Percentiles rank a stretch among this genome's conserved stretches.
These are phyloP conservation scores for Dioscorea cayenensis DNA, from an alignment of 116 monocot species.

Conservation along the genomic window DNA sequence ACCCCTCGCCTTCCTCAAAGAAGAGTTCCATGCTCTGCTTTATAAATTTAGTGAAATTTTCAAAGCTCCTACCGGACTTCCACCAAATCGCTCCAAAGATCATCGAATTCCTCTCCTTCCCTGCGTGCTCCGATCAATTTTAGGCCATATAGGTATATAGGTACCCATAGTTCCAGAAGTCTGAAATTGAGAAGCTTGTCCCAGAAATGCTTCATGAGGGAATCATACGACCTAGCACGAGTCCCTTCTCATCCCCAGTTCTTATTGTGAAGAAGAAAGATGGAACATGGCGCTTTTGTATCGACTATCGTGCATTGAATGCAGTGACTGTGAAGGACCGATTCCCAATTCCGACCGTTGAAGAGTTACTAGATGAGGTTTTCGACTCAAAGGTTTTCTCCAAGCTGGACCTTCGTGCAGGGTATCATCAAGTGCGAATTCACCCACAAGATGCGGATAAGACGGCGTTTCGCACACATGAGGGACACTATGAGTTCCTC, in stretches of 20 bases:
- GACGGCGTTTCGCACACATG: neutral
- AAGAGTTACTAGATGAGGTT: no score
- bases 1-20: no score
- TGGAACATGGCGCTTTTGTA: slow-evolving; percentile 2
- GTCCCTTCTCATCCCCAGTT: neutral
- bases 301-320: neutral
- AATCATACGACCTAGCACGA: neutral
- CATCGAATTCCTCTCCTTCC: neutral
- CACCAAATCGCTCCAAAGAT: no score
- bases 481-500: neutral
- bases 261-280: slow-evolving; percentile 4
- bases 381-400: no score
- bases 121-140: neutral
- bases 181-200: neutral
- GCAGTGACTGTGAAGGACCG: neutral
- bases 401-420: no score
- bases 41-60: no score
- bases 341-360: no score
- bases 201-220: neutral
- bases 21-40: no score
- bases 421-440: neutral
- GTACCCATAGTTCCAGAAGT: slow-evolving; percentile 5
- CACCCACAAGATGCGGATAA: neutral
- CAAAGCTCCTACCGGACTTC: no score
- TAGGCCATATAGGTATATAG: slow-evolving; percentile 9